Percentiles rank a stretch among this genome's conserved stretches.
Conservation (phyloP, 2,329 filamentous ascomycete species). For the Atkinsonella hypoxylon region DNA sequence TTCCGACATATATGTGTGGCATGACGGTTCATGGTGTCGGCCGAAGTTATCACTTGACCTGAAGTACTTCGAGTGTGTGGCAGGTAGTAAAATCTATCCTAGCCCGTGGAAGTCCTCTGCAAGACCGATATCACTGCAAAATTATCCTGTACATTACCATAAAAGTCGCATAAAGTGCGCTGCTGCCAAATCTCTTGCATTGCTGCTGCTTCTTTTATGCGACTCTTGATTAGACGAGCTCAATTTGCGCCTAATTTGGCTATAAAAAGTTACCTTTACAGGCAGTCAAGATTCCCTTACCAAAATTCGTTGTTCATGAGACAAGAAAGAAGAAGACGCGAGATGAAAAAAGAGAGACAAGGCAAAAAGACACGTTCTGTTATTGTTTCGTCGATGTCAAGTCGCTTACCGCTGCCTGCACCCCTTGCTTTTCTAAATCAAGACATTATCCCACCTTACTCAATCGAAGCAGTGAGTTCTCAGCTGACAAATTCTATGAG, state of each 20-base stretch:
- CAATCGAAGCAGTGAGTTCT: conserved; percentile 2
- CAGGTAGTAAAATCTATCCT: not conserved
- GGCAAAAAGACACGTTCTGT: not conserved
- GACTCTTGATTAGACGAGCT: conserved; percentile 23
- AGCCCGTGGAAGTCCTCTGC: conserved; percentile 1
- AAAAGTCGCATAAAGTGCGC: conserved; percentile 33
- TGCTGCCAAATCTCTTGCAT: conserved; percentile 22
- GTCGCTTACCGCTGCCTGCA: not conserved
- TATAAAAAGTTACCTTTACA: conserved; percentile 20
- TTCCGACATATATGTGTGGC: conserved; percentile 2
- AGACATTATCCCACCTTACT: conserved; percentile 1
- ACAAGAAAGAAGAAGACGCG: not conserved
- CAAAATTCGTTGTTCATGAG: conserved; percentile 1
- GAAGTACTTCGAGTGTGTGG: conserved; percentile 4
- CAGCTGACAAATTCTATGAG: conserved; percentile 23
- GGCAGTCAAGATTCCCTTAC: conserved; percentile 12
- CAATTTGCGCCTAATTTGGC: conserved; percentile 20
- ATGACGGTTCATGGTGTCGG: conserved; percentile 6
- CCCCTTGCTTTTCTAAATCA: not conserved
- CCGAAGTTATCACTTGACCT: conserved; percentile 5
- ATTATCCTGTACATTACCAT: conserved; percentile 44
- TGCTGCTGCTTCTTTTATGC: conserved; percentile 18
- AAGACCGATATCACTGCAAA: conserved; percentile 4
- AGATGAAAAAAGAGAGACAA: not conserved
- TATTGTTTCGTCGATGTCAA: conserved; percentile 1